These are phyloP conservation scores for Lepiota venenata DNA, from an alignment of 768 basidiomycete species.

Conservation along the genomic window DNA sequence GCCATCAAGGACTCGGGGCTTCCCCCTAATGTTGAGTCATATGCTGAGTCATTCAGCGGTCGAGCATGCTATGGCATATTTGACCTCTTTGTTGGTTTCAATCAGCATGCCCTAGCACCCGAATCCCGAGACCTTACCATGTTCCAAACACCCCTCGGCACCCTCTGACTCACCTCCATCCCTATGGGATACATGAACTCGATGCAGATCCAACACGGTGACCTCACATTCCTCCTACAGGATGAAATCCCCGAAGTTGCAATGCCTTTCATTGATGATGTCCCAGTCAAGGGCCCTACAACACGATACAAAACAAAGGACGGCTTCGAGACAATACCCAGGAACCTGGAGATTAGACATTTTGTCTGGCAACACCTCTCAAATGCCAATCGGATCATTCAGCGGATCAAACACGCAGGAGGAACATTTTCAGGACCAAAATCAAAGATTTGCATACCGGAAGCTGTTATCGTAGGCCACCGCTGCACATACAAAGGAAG, in stretches of 20 bases:
- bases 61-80: slow-evolving; percentile 13
- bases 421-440: slow-evolving; percentile 30
- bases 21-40: slow-evolving; percentile 13
- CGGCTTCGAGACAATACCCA: slow-evolving; percentile 28
- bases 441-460: slow-evolving; percentile 5
- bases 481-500: slow-evolving; percentile 29
- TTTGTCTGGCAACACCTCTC: slow-evolving; percentile 32
- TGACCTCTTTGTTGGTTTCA: slow-evolving; percentile 28
- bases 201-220: slow-evolving; percentile 29
- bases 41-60: slow-evolving; percentile 16
- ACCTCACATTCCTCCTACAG: slow-evolving; percentile 27
- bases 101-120: slow-evolving; percentile 25
- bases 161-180: slow-evolving; percentile 24
- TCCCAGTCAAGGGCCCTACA: slow-evolving; percentile 19
- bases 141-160: slow-evolving; percentile 33
- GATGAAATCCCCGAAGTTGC: slow-evolving; percentile 24
- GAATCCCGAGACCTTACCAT: slow-evolving; percentile 34
- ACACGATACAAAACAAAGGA: slow-evolving; percentile 19
- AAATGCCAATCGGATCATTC: slow-evolving; percentile 14
- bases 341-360: slow-evolving; percentile 26
- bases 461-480: slow-evolving; percentile 23
- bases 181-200: slow-evolving; percentile 32
- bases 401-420: slow-evolving; percentile 24
- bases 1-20: slow-evolving; percentile 16
- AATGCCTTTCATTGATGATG: slow-evolving; percentile 21